Conservation (phyloP, 148 eudicot species). For the Hydrangea macrophylla region DNA sequence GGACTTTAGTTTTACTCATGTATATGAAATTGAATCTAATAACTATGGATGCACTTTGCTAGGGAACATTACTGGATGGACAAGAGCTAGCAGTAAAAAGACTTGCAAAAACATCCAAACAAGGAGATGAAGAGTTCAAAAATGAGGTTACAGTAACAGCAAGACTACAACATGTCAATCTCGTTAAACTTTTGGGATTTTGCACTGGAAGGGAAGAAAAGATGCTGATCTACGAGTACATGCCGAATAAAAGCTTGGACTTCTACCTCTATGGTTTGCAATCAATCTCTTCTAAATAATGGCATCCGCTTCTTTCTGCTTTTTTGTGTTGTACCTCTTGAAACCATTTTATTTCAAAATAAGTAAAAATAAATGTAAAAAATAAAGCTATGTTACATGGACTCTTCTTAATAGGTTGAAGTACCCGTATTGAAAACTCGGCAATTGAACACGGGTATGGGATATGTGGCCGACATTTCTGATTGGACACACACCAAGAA, state of each 20-base stretch:
- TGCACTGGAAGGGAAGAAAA: slow-evolving; percentile 41
- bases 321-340: too few species aligned
- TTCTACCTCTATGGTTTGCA: slow-evolving; percentile 36
- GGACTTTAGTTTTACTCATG: too few species aligned
- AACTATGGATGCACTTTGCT: not conserved
- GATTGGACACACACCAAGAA: too few species aligned
- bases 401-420: too few species aligned
- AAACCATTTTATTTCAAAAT: too few species aligned
- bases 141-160: slow-evolving; percentile 45
- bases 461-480: too few species aligned
- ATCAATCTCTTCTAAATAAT: too few species aligned
- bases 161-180: slow-evolving; percentile 45
- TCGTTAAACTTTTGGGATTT: slow-evolving; percentile 37
- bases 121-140: slow-evolving; percentile 39
- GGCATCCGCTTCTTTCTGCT: too few species aligned
- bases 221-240: slow-evolving; percentile 41
- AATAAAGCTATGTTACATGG: too few species aligned
- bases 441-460: too few species aligned
- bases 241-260: slow-evolving; percentile 45
- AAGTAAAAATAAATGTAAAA: too few species aligned
- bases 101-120: slow-evolving; percentile 36
- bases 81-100: slow-evolving; percentile 44
- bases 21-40: not conserved
- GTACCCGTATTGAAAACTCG: too few species aligned
- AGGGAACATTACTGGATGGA: slow-evolving; percentile 37